Evolutionary conservation across 140 eudicot species (phyloP).

Genomic region (Bidens hawaiensis): DNA sequence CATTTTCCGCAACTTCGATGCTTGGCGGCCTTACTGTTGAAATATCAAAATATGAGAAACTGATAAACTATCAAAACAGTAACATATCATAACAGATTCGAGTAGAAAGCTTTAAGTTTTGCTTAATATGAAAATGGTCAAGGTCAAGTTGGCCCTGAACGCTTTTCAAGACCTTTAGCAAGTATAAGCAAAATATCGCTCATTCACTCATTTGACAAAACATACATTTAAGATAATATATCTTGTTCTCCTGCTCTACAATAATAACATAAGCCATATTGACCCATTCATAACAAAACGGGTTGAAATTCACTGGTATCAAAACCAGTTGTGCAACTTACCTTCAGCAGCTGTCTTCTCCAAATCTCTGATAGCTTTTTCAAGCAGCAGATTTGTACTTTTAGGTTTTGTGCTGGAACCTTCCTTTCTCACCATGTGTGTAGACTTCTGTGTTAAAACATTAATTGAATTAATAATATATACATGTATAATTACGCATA

Average conservation of each 20-base stretch:
- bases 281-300: background rate
- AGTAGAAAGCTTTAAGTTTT: background rate
- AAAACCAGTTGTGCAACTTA: conserved; percentile 30
- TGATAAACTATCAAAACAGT: background rate
- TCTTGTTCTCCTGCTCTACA: background rate
- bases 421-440: conserved; percentile 58
- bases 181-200: background rate
- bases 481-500: background rate
- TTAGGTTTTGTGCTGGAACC: conserved; percentile 63
- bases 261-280: background rate
- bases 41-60: conserved; percentile 17
- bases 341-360: conserved; percentile 94
- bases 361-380: conserved; percentile 85
- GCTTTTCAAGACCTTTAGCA: background rate
- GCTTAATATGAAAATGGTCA: background rate
- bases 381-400: conserved; percentile 51
- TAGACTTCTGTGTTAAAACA: conserved; percentile 46
- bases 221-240: background rate
- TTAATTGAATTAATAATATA: conserved; percentile 9
- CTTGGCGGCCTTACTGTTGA: conserved; percentile 90
- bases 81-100: background rate
- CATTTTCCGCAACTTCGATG: conserved; percentile 67
- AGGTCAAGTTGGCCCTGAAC: background rate
- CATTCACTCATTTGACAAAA: background rate
- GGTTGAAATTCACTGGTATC: background rate